phyloP scores from a whole-genome alignment of 345 rosid species.

The Eucalyptus tenuipes region DNA sequence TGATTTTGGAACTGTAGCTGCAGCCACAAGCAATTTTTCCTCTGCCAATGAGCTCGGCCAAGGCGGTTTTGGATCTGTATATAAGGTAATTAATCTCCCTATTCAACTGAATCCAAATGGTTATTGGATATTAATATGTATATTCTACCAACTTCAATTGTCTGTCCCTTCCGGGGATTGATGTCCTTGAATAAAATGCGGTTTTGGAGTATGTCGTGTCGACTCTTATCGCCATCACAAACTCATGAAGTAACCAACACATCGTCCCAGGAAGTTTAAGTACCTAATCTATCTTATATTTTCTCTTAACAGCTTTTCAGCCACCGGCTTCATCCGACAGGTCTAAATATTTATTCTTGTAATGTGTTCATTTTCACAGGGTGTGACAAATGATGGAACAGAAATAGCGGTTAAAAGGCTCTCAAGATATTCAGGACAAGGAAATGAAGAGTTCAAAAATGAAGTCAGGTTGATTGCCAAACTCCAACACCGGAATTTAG shows the following conservation, averaged over 20 bases:
- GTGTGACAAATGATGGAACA: neutral
- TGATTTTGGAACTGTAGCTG: neutral
- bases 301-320: neutral
- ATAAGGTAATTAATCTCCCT: neutral
- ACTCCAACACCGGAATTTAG: slow-evolving; percentile 69
- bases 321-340: neutral
- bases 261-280: neutral
- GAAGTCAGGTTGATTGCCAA: slow-evolving; percentile 22
- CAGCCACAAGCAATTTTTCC: slow-evolving; percentile 10
- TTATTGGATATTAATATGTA: neutral
- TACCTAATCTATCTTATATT: neutral
- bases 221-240: neutral
- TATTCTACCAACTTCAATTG: neutral
- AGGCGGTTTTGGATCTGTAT: slow-evolving; percentile 15
- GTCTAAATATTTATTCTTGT: neutral
- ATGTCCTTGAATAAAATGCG: neutral
- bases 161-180: neutral
- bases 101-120: neutral
- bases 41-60: neutral
- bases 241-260: neutral
- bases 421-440: slow-evolving; percentile 9
- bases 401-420: slow-evolving; percentile 19
- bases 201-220: neutral
- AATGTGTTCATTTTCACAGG: slow-evolving; percentile 6
- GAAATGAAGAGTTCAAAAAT: slow-evolving; percentile 15